A percentile compares a stretch with the other conserved stretches of the same genome.
Conservation (phyloP, 805 yeast species). For the Saturnispora kantuleensis region DNA sequence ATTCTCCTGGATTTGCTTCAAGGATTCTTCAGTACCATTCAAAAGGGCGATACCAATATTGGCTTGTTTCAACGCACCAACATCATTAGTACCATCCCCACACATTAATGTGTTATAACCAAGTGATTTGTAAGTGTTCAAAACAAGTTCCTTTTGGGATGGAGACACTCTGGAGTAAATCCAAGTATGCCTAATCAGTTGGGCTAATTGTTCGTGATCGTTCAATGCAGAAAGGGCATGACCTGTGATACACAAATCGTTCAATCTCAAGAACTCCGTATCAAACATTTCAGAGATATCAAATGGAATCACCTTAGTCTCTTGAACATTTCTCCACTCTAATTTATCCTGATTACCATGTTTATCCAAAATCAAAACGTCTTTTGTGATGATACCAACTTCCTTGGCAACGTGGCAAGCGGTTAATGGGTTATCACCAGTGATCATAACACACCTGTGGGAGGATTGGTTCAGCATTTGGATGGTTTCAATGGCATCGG, state of each 20-base stretch:
- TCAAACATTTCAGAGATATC: constrained; percentile 50
- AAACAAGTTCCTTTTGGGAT: constrained; percentile 82
- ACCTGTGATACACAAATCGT: constrained; percentile 91
- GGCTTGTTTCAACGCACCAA: constrained; percentile 97
- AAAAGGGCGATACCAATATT: constrained; percentile 96
- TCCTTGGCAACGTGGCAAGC: constrained; percentile 97
- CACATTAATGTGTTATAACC: constrained; percentile 96
- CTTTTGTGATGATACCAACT: constrained; percentile 78
- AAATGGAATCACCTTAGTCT: constrained; percentile 59
- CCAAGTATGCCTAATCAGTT: constrained; percentile 84
- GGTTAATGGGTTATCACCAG: constrained; percentile 97
- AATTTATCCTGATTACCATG: constrained; percentile 46
- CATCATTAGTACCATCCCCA: constrained; percentile 99
- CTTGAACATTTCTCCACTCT: constrained; percentile 80
- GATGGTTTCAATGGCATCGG: constrained; percentile 84
- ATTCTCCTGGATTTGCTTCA: constrained; percentile 80
- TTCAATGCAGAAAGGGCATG: constrained; percentile 65
- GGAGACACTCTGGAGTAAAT: constrained; percentile 98
- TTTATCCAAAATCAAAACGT: constrained; percentile 75
- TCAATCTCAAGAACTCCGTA: constrained; percentile 43
- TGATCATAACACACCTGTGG: constrained; percentile 94
- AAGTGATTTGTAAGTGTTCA: constrained; percentile 71
- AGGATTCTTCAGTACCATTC: constrained; percentile 91
- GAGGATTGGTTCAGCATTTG: constrained; percentile 89
- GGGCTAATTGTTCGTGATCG: constrained; percentile 58